These are phyloP conservation scores for Lyophyllum decastes DNA, from an alignment of 768 basidiomycete genomes.

Conservation along the genomic window DNA sequence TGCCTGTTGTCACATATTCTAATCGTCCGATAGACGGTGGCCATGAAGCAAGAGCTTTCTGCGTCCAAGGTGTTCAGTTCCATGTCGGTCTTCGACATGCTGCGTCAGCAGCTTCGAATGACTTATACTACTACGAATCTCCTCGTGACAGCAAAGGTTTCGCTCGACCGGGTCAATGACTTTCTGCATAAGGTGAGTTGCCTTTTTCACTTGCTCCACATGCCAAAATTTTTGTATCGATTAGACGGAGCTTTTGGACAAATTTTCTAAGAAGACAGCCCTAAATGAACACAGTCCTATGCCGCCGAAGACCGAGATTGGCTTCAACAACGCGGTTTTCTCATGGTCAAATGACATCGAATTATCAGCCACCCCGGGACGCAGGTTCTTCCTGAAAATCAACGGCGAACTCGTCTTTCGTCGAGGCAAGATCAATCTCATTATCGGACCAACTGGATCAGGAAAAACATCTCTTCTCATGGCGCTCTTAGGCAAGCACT, in stretches of 20 bases:
- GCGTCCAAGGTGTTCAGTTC: conserved; percentile 48
- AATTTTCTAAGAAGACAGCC: not conserved
- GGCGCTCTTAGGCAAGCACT: conserved; percentile 48
- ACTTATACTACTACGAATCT: conserved; percentile 23
- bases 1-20: not conserved
- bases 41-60: conserved; percentile 38
- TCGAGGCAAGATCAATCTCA: conserved; percentile 50
- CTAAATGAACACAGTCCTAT: not conserved
- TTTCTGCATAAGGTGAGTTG: conserved; percentile 37
- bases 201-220: not conserved
- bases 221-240: not conserved
- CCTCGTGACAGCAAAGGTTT: conserved; percentile 51
- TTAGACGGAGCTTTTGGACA: not conserved
- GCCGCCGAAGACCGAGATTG: conserved; percentile 33
- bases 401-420: conserved; percentile 55
- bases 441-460: conserved; percentile 58
- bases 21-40: conserved; percentile 27
- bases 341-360: conserved; percentile 46
- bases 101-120: conserved; percentile 50
- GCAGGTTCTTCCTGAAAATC: conserved; percentile 50
- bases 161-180: conserved; percentile 51
- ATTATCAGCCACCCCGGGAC: conserved; percentile 36
- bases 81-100: conserved; percentile 60
- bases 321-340: conserved; percentile 54
- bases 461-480: conserved; percentile 70